A percentile compares a stretch with the other conserved stretches of the same genome.
Conservation (phyloP, 23 red algal genomes). For the Gracilaria domingensis region DNA sequence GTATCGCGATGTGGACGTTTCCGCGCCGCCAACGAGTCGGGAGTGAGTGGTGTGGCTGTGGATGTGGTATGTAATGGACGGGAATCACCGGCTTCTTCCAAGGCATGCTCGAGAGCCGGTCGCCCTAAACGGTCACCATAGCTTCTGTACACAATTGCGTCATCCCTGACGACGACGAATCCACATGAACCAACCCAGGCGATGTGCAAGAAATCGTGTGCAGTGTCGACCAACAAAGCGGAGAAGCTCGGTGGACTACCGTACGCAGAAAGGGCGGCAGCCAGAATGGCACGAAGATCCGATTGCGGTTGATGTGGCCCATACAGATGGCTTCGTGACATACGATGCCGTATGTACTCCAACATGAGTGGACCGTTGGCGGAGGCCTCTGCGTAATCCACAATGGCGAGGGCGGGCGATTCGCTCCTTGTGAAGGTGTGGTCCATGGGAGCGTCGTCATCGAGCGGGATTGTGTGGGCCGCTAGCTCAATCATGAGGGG, state of each 20-base stretch:
- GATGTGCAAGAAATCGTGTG: constrained; percentile 35
- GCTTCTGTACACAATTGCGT: constrained; percentile 53
- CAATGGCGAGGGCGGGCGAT: constrained; percentile 6
- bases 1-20: constrained; percentile 14
- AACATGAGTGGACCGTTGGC: constrained; percentile 17
- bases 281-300: constrained; percentile 17
- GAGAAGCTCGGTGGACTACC: constrained; percentile 44
- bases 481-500: constrained; percentile 46
- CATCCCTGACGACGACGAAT: constrained; percentile 52
- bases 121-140: constrained; percentile 10
- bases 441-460: constrained; percentile 6
- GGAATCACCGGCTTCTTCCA: not conserved
- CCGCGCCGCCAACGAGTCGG: constrained; percentile 2
- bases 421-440: constrained; percentile 18
- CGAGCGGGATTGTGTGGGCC: constrained; percentile 30
- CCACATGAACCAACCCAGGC: constrained; percentile 70
- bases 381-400: constrained; percentile 48
- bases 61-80: not conserved
- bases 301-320: constrained; percentile 17
- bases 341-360: constrained; percentile 15
- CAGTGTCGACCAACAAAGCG: constrained; percentile 41
- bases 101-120: constrained; percentile 28
- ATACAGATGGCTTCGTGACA: constrained; percentile 13
- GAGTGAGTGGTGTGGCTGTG: not conserved
- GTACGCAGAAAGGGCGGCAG: constrained; percentile 1